Percentiles rank a stretch among this genome's conserved stretches.
phyloP scores from a whole-genome alignment of 2,329 filamentous ascomycete species.

The Cordyceps javanica region DNA sequence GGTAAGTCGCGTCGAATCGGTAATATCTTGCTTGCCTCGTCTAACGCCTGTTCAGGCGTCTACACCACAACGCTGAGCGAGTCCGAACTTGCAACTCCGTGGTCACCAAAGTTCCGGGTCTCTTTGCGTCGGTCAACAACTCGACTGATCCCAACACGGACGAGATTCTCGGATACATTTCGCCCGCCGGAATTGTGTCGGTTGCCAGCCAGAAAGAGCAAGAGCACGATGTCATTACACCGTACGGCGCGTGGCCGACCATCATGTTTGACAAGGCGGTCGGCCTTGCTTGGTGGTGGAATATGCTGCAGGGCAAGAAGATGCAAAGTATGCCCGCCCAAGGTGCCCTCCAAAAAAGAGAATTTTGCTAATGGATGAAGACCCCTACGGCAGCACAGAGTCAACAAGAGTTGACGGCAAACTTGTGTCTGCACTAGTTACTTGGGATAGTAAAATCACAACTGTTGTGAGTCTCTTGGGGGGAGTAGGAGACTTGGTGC shows the following conservation, averaged over 20 bases:
- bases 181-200: conserved; percentile 34
- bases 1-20: conserved; percentile 21
- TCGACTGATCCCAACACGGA: conserved; percentile 30
- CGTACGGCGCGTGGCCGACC: conserved; percentile 33
- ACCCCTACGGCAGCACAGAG: conserved; percentile 36
- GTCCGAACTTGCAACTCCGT: conserved; percentile 37
- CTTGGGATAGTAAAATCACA: conserved; percentile 38
- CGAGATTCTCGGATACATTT: conserved; percentile 34
- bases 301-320: conserved; percentile 35
- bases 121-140: conserved; percentile 38
- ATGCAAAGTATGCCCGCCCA: conserved; percentile 32
- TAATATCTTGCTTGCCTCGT: background rate
- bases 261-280: conserved; percentile 31
- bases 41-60: conserved; percentile 19
- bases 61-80: conserved; percentile 34
- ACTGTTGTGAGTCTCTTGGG: conserved; percentile 34
- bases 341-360: background rate
- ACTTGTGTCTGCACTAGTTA: conserved; percentile 32
- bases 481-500: conserved; percentile 31
- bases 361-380: conserved; percentile 16
- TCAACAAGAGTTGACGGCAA: conserved; percentile 33
- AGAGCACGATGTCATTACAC: conserved; percentile 35
- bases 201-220: conserved; percentile 34
- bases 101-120: conserved; percentile 29
- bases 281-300: conserved; percentile 37